These are phyloP conservation scores for Knoxdaviesia proteae DNA, from an alignment of 2,329 filamentous ascomycete species.

Conservation along the genomic window DNA sequence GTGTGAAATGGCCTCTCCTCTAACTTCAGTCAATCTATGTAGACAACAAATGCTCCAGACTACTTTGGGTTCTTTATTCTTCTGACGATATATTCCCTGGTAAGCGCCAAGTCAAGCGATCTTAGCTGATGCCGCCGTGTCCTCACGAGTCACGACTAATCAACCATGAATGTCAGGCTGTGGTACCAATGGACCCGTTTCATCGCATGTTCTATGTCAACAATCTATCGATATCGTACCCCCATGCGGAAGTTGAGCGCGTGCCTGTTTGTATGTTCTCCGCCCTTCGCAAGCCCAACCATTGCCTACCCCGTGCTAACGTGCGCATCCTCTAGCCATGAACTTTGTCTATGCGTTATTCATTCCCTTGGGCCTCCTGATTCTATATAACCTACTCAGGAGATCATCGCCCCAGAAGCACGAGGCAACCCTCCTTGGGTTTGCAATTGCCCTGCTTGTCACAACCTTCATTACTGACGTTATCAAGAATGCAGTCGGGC, in stretches of 20 bases:
- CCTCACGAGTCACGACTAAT: background rate
- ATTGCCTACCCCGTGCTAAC: background rate
- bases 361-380: constrained; percentile 45
- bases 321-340: constrained; percentile 26
- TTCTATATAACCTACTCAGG: constrained; percentile 40
- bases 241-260: constrained; percentile 64
- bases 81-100: constrained; percentile 43
- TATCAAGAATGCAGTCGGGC: constrained; percentile 71
- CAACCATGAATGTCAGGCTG: background rate
- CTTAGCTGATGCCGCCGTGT: background rate
- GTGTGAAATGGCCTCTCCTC: no score
- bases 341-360: constrained; percentile 63
- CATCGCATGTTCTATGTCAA: constrained; percentile 87
- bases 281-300: background rate
- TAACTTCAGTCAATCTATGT: background rate
- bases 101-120: constrained; percentile 12
- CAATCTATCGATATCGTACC: constrained; percentile 67
- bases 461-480: constrained; percentile 72
- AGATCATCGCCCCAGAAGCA: constrained; percentile 54
- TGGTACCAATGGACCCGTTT: constrained; percentile 60
- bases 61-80: constrained; percentile 61
- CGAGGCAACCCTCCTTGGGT: constrained; percentile 67
- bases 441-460: constrained; percentile 56
- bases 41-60: constrained; percentile 74
- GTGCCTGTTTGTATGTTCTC: constrained; percentile 49